These are phyloP conservation scores for Colletotrichum trifolii DNA, from an alignment of 2,329 filamentous ascomycete species.

Conservation along the genomic window DNA sequence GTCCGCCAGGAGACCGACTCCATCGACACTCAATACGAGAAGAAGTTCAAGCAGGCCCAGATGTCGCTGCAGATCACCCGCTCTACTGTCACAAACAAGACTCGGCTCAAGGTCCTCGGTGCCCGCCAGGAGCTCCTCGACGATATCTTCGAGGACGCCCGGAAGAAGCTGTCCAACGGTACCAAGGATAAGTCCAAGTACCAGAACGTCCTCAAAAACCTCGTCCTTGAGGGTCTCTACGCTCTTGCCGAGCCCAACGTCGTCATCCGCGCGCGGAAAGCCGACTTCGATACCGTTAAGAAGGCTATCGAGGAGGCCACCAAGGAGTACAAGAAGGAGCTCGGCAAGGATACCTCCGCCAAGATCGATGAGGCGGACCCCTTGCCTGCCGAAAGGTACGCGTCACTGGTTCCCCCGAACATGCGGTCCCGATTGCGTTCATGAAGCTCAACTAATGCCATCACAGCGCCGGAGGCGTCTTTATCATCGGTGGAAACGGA, in stretches of 20 bases:
- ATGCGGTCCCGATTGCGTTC: not conserved
- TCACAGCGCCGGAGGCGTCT: constrained; percentile 82
- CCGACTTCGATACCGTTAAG: constrained; percentile 79
- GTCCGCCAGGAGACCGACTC: constrained; percentile 93
- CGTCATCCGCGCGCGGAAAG: constrained; percentile 79
- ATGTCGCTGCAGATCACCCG: constrained; percentile 99
- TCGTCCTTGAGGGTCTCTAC: constrained; percentile 92
- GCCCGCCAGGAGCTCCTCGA: constrained; percentile 93
- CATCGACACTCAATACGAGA: constrained; percentile 94
- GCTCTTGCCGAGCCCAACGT: constrained; percentile 85
- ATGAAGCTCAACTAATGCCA: constrained; percentile 9
- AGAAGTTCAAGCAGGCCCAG: constrained; percentile 98
- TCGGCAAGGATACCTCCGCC: constrained; percentile 75
- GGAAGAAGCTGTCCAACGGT: constrained; percentile 74
- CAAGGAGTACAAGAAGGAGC: constrained; percentile 85
- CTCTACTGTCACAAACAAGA: constrained; percentile 96
- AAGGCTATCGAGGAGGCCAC: constrained; percentile 81
- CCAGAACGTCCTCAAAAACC: constrained; percentile 77
- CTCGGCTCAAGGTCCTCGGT: constrained; percentile 85
- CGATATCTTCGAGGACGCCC: constrained; percentile 84
- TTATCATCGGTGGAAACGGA: constrained; percentile 82
- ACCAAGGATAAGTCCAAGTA: constrained; percentile 80
- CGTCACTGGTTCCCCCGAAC: constrained; percentile 39
- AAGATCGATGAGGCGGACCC: constrained; percentile 82
- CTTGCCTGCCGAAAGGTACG: constrained; percentile 86